A percentile compares a stretch with the other conserved stretches of the same genome.
These are phyloP conservation scores for Haplosporangium sp. DNA, from an alignment of 371 early-diverging fungal species.

Conservation along the genomic window DNA sequence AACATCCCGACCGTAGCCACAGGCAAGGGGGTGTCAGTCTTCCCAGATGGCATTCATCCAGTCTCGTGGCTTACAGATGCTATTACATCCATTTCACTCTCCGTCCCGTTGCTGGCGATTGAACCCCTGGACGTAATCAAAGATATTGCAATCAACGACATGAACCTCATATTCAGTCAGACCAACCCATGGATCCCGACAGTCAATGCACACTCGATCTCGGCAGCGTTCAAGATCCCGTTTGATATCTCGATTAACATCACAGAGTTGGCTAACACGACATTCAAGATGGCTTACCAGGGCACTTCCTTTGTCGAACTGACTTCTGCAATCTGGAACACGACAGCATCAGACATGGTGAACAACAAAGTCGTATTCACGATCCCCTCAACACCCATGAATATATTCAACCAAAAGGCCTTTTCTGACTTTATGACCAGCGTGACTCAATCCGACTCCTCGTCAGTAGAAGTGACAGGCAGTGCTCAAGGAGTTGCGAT, in stretches of 20 bases:
- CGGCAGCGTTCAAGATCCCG: slow-evolving; percentile 67
- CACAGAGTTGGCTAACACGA: slow-evolving; percentile 62
- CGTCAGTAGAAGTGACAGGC: slow-evolving; percentile 61
- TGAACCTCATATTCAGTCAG: slow-evolving; percentile 61
- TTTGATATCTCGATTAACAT: slow-evolving; percentile 69
- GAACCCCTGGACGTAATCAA: slow-evolving; percentile 64
- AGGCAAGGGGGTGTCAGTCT: slow-evolving; percentile 67
- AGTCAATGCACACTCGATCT: slow-evolving; percentile 59
- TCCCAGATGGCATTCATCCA: slow-evolving; percentile 65
- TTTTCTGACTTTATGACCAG: slow-evolving; percentile 60
- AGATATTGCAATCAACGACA: slow-evolving; percentile 60
- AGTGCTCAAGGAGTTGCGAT: slow-evolving; percentile 57
- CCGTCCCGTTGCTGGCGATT: slow-evolving; percentile 58
- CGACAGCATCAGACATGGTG: slow-evolving; percentile 57
- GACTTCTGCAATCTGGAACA: slow-evolving; percentile 58
- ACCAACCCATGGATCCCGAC: slow-evolving; percentile 63
- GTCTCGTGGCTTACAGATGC: slow-evolving; percentile 67
- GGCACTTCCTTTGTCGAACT: slow-evolving; percentile 60
- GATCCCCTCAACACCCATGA: slow-evolving; percentile 51
- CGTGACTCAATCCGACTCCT: slow-evolving; percentile 55
- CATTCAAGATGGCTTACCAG: slow-evolving; percentile 63
- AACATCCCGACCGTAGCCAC: slow-evolving; percentile 61
- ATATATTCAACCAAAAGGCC: slow-evolving; percentile 53
- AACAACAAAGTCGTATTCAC: slow-evolving; percentile 54
- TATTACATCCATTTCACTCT: slow-evolving; percentile 60